These are phyloP conservation scores for Sporobolus alterniflorus DNA, from an alignment of 202 grass and related monocot genomes.

Conservation along the genomic window DNA sequence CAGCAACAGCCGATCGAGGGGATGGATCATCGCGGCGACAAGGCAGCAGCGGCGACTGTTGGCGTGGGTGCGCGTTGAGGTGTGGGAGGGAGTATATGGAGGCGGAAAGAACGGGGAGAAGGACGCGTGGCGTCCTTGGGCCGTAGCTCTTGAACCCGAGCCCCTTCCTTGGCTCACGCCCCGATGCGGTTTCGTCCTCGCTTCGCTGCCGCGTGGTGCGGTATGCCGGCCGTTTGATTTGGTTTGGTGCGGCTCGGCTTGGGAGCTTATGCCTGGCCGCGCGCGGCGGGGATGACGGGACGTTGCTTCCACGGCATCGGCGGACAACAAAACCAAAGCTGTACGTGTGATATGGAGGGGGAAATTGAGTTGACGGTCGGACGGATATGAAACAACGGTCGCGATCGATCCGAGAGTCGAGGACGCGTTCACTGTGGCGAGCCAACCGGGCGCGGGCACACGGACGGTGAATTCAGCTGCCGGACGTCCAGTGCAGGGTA, in stretches of 20 bases:
- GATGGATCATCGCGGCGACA: conserved; percentile 12
- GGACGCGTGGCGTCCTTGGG: conserved; percentile 1
- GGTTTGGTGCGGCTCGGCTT: conserved; percentile 50
- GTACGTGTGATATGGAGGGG: background rate
- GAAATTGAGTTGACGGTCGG: background rate
- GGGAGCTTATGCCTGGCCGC: conserved; percentile 46
- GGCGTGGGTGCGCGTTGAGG: background rate
- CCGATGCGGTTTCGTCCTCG: conserved; percentile 47
- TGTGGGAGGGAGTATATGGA: no score
- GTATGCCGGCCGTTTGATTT: background rate
- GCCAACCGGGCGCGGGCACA: background rate
- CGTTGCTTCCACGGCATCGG: conserved; percentile 1
- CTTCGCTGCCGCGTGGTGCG: background rate
- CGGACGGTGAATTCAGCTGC: no score
- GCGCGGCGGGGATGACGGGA: background rate
- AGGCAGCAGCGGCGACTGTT: no score
- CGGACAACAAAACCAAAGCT: background rate
- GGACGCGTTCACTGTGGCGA: background rate
- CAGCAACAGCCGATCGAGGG: background rate
- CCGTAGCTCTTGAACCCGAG: conserved; percentile 62
- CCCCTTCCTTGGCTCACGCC: conserved; percentile 56
- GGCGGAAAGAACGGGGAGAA: no score
- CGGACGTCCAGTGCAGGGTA: no score
- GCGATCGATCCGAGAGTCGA: background rate
- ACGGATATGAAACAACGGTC: background rate